These are phyloP conservation scores for Neopestalotiopsis clavispora DNA, from an alignment of 2,329 filamentous ascomycete genomes.

Conservation along the genomic window DNA sequence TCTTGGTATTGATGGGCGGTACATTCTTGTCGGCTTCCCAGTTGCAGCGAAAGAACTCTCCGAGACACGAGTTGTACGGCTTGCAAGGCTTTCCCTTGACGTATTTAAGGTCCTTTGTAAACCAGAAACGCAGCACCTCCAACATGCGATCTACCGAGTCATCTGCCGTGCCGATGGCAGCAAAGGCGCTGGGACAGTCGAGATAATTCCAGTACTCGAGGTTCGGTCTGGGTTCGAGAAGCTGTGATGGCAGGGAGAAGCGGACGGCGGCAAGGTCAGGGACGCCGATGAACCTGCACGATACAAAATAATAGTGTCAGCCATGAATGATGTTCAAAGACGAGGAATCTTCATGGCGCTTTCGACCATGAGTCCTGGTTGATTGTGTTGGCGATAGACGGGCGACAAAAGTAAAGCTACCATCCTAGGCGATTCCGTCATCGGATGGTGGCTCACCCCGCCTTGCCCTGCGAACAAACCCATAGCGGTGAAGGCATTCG, in stretches of 20 bases:
- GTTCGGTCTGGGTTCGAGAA: slow-evolving; percentile 95
- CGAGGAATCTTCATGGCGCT: no score
- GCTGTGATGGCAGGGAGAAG: slow-evolving; percentile 93
- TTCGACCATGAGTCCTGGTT: not conserved
- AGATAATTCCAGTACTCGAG: slow-evolving; percentile 99
- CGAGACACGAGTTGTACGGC: slow-evolving; percentile 95
- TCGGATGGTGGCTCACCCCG: slow-evolving; percentile 17
- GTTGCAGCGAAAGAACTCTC: slow-evolving; percentile 98
- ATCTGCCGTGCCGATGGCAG: slow-evolving; percentile 83
- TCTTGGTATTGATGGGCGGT: slow-evolving; percentile 63
- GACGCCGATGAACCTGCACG: slow-evolving; percentile 88
- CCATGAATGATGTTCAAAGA: no score
- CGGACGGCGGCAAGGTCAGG: slow-evolving; percentile 93
- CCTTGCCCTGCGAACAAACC: slow-evolving; percentile 15
- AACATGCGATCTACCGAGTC: slow-evolving; percentile 93
- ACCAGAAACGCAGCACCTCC: slow-evolving; percentile 94
- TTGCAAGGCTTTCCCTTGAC: slow-evolving; percentile 99
- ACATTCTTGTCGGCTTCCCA: slow-evolving; percentile 89
- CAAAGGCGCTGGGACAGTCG: slow-evolving; percentile 90
- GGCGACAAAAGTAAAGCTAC: not conserved
- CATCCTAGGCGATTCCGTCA: slow-evolving; percentile 18
- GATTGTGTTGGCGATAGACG: not conserved
- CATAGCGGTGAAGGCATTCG: slow-evolving; percentile 18
- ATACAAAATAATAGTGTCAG: not conserved
- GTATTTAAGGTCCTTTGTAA: slow-evolving; percentile 98